Percentiles rank a stretch among this genome's conserved stretches.
Conservation (phyloP, 2,329 filamentous ascomycete genomes). For the Clarireedia hainanense region DNA sequence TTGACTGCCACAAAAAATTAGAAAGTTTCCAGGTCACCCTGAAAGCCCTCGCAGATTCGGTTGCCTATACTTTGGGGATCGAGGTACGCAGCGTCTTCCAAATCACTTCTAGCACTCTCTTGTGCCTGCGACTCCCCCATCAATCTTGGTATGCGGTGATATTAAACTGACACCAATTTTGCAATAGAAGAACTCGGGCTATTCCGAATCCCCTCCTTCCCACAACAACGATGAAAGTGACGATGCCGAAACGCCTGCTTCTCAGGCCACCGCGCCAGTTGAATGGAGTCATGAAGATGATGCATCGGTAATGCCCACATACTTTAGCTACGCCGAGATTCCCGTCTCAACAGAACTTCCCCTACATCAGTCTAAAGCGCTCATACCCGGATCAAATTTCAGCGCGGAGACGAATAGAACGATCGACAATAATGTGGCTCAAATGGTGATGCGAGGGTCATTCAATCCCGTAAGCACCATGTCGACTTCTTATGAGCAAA, state of each 20-base stretch:
- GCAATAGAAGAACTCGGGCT: neutral
- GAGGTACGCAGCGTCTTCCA: neutral
- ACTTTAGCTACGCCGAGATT: neutral
- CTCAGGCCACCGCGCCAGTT: neutral
- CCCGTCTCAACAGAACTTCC: neutral
- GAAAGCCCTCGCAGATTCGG: conserved; percentile 4
- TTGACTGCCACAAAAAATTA: conserved; percentile 7
- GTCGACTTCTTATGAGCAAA: conserved; percentile 1
- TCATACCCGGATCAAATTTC: neutral
- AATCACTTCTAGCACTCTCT: too few species aligned
- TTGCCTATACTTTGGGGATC: conserved; percentile 4
- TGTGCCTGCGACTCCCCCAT: neutral
- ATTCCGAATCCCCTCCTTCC: neutral
- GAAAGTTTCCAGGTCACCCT: conserved; percentile 7
- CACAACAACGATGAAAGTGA: neutral
- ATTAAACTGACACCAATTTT: neutral
- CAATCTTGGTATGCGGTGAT: too few species aligned
- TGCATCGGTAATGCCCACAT: neutral
- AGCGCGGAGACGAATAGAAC: neutral
- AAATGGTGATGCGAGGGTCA: neutral
- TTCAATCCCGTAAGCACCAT: neutral
- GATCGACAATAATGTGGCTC: neutral
- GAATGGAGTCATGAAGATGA: neutral
- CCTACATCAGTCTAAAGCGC: neutral
- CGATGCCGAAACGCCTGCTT: neutral